Base-by-base conservation (phyloP, 805 yeast species). In the Dipodascus albidus region DNA sequence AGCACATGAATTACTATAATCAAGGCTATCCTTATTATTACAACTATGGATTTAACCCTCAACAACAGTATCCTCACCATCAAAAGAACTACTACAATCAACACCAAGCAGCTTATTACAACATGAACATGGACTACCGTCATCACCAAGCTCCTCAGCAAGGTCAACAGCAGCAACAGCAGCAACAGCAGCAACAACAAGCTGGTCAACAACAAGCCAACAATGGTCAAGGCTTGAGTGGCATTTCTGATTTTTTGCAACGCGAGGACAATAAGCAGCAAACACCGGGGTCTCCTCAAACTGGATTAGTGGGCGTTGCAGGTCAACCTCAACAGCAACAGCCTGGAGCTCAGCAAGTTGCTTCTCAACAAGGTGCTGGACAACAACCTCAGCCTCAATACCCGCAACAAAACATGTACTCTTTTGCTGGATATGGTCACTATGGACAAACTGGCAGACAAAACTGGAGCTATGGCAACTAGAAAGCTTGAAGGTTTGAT, bases 161-260 rank as follows among this genome's bases (percentile, higher is more conserved):
- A 42, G 49, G 49, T 20, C 52, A 48, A 15, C 58, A 52, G 50
- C 63, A 58, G 52, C 64, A 58, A 50, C 53, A 53, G 33, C 67
- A 63, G 50, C 64, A 58, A 23, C 75, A 68, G 58, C 56, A 53
- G 51, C 58, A 54, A 41, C 65, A 48, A 22, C 60, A 50, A 44
- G 22, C 50, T 21, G 53, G 42, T 47, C 58, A 50, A 35, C 56
- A 48, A 47, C 20, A 23, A 38, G 42, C 50, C 50, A 52, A 52
- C 48, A 23, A 31, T 19, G 53, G 52, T n/a, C 51, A 38, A 19
- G 50, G 51, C 23, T 47, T 59, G 51, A 55, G 53, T 52, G 60
- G 60, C 17, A 59, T 58, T 49, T 53, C 59, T 21, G 61, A 57
- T 44, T 58, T 58, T 44, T 48, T 57, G 55, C 61, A 59, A 54